Conservation (phyloP, 2,329 filamentous ascomycete genomes). For the Fusarium subglutinans region DNA sequence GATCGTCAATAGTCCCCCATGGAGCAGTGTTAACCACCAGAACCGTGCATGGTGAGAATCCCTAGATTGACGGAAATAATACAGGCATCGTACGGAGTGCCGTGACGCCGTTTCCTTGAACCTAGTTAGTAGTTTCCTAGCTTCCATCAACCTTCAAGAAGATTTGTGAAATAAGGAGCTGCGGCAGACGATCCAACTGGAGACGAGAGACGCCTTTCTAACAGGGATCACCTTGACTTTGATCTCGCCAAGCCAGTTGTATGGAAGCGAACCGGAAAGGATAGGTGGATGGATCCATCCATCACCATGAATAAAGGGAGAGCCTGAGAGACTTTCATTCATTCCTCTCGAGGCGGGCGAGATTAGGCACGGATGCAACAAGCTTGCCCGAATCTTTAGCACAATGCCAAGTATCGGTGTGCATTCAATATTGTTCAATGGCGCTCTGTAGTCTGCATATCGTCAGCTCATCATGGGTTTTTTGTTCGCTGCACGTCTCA, state of each 20-base stretch:
- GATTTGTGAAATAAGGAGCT: slow-evolving; percentile 15
- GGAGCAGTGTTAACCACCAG: background rate
- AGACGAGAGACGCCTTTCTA: background rate
- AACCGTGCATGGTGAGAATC: background rate
- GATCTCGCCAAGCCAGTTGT: slow-evolving; percentile 1
- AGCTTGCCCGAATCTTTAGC: background rate
- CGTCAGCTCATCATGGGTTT: slow-evolving; percentile 12
- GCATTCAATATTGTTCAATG: background rate
- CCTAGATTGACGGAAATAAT: slow-evolving; percentile 9
- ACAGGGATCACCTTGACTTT: slow-evolving; percentile 1
- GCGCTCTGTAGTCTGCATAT: background rate
- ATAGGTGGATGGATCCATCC: slow-evolving; percentile 9
- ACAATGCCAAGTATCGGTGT: slow-evolving; percentile 8
- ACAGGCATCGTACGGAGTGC: background rate
- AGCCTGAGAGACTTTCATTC: background rate
- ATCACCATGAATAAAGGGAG: slow-evolving; percentile 12
- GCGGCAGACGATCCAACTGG: background rate
- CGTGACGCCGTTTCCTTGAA: background rate
- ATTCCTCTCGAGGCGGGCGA: slow-evolving; percentile 8
- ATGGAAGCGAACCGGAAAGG: slow-evolving; percentile 11
- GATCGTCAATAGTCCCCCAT: background rate
- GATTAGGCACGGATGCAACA: slow-evolving; percentile 4
- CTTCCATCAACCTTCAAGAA: slow-evolving; percentile 3
- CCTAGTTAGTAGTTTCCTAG: background rate
- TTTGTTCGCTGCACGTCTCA: background rate